Base-by-base conservation (phyloP, 1,284 basidiomycete genomes). In the Apiotrichum laibachii region DNA sequence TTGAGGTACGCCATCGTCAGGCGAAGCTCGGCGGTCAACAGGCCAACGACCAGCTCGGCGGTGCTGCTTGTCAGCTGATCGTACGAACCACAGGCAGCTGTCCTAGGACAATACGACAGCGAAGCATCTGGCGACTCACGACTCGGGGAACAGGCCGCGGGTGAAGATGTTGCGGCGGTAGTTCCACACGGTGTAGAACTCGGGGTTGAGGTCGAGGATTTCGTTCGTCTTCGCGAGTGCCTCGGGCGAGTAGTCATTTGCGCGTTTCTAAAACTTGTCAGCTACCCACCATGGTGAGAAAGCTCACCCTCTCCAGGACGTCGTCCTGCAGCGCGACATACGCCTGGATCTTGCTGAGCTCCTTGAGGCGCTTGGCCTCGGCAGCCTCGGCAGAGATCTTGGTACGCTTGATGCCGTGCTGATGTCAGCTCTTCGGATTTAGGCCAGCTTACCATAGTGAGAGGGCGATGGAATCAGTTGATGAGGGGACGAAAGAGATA, bases 171-270 rank as follows among this genome's bases (percentile, higher is more conserved):
- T 81, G 33, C 92, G 82, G 46, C 93, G 83, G 76, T 92, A 93
- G 77, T 94, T 94, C 93, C 93, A 96, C 48, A 90, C 80, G 1
- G 92, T 92, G 76, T 94, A 95, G 72, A 92, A 91, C 65, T 94
- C 92, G 8, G 91, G 90, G 72, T 94, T 93, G 54, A 87, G 66
- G 61, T 87, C 85, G 11, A 94, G 84, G n/a, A 93, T 77, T 34
- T 81, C 81, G n/a, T 85, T 86, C 2, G 90, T 93, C 48, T 86
- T 79, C 21, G 83, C 81, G 35, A 95, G 83, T 0, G 89, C 85
- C 19, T 88, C 86, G 33, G 76, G 72, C 53, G 86, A 84, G 81
- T 84, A 88, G 55, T 89, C 88, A 44, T 79, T 77, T 2, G 73
- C 71, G 65, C 83, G 84, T 80, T 88, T 90, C 90, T 93, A 53